Evolutionary conservation across 1,139 yeast genomes (phyloP).

Genomic region (Zygosaccharomyces sapae): DNA sequence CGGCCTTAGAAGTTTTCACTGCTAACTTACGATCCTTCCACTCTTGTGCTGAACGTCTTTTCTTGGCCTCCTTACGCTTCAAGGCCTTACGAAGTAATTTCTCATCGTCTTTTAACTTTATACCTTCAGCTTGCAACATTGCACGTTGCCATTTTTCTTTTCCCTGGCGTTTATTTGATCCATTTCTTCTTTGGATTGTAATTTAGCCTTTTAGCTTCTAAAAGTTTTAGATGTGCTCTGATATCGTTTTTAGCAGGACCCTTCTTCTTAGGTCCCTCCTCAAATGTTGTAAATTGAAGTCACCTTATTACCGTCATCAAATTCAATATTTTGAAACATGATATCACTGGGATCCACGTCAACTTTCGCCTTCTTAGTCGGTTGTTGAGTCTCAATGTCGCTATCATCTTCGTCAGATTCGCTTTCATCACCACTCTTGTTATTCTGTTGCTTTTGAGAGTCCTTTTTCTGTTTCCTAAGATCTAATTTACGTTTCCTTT

Average conservation of each 20-base stretch:
- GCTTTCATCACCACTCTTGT: constrained; percentile 39
- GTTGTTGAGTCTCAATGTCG: constrained; percentile 37
- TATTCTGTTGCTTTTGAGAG: constrained; percentile 41
- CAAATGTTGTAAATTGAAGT: constrained; percentile 62
- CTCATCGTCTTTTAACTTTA: constrained; percentile 85
- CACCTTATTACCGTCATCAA: constrained; percentile 77
- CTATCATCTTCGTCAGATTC: constrained; percentile 43
- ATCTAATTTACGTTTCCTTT: constrained; percentile 45
- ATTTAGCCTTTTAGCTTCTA: constrained; percentile 70
- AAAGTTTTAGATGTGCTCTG: constrained; percentile 71
- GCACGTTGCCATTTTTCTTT: constrained; percentile 80
- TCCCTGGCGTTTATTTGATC: constrained; percentile 58
- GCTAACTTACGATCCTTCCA: constrained; percentile 83
- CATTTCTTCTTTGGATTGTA: constrained; percentile 58
- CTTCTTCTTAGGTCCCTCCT: constrained; percentile 57
- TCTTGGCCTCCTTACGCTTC: constrained; percentile 73
- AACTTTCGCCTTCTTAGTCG: constrained; percentile 39
- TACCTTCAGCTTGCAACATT: constrained; percentile 82
- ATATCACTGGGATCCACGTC: constrained; percentile 40
- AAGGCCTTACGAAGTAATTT: constrained; percentile 78
- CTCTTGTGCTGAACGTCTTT: constrained; percentile 75
- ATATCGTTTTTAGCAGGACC: constrained; percentile 86
- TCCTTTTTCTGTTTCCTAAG: constrained; percentile 38
- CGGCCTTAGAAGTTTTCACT: constrained; percentile 70
- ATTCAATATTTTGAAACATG: constrained; percentile 76